These are phyloP conservation scores for Aspergillus ibericus DNA, from an alignment of 2,329 filamentous ascomycete species.

Conservation along the genomic window DNA sequence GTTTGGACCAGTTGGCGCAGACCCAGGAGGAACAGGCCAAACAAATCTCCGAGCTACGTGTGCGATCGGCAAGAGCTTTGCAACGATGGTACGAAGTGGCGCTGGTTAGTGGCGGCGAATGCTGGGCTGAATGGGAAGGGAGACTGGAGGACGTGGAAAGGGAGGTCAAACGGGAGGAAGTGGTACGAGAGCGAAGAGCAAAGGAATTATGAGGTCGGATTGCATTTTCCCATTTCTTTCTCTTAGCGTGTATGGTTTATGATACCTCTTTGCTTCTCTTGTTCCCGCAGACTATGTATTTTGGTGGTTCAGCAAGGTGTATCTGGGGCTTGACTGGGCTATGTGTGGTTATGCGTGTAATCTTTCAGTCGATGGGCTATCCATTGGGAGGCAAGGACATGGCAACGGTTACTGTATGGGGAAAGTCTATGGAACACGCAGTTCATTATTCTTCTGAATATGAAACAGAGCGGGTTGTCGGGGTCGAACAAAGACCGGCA, in stretches of 20 bases:
- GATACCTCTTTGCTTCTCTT: background rate
- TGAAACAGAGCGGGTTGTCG: background rate
- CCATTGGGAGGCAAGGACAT: background rate
- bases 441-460: background rate
- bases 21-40: slow-evolving; percentile 41
- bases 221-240: background rate
- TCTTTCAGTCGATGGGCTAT: background rate
- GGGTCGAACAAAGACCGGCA: background rate
- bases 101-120: slow-evolving; percentile 66
- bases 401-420: background rate
- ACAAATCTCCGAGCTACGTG: slow-evolving; percentile 43
- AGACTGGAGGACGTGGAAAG: slow-evolving; percentile 66
- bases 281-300: background rate
- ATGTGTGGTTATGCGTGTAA: background rate
- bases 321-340: too few species aligned
- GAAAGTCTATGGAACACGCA: background rate
- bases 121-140: slow-evolving; percentile 70
- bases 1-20: slow-evolving; percentile 37
- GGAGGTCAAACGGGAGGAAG: slow-evolving; percentile 63
- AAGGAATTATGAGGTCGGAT: slow-evolving; percentile 32
- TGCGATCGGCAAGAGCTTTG: slow-evolving; percentile 51
- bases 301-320: too few species aligned
- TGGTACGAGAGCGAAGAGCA: slow-evolving; percentile 54
- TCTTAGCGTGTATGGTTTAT: background rate
- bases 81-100: slow-evolving; percentile 73